phyloP scores from a whole-genome alignment of 2,329 filamentous ascomycete species.

The Nothophoma quercina region DNA sequence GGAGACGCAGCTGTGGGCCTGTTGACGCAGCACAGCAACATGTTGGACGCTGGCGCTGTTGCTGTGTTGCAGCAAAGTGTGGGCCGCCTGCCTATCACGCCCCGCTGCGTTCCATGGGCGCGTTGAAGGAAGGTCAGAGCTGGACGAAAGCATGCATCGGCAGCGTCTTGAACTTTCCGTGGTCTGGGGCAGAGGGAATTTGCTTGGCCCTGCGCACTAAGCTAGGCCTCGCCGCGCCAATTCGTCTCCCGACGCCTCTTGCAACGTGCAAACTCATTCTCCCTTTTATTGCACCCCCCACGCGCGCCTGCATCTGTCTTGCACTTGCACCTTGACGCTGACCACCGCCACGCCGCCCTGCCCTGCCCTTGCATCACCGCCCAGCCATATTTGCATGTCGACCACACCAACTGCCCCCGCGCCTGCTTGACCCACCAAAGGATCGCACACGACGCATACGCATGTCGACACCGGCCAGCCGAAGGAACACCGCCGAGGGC shows the following conservation, averaged over 20 bases:
- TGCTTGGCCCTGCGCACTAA: constrained; percentile 15
- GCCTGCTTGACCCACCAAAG: constrained; percentile 17
- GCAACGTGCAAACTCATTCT: constrained; percentile 20
- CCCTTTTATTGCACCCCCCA: constrained; percentile 14
- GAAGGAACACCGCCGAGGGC: constrained; percentile 34
- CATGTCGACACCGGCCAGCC: constrained; percentile 42
- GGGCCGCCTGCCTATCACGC: constrained; percentile 11
- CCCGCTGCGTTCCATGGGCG: constrained; percentile 14
- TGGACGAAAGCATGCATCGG: constrained; percentile 15
- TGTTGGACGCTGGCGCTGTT: background rate
- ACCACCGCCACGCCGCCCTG: constrained; percentile 5
- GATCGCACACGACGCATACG: constrained; percentile 29
- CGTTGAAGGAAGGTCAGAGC: background rate
- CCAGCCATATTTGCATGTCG: constrained; percentile 14
- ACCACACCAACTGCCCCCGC: constrained; percentile 21
- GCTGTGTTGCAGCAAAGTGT: background rate
- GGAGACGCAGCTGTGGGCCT: background rate
- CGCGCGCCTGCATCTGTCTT: constrained; percentile 2
- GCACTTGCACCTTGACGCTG: constrained; percentile 1
- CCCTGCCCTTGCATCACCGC: constrained; percentile 18
- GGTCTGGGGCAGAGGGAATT: constrained; percentile 5
- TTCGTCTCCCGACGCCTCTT: constrained; percentile 15
- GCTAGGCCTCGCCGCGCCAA: constrained; percentile 11
- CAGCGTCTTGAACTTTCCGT: constrained; percentile 4
- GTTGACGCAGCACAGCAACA: constrained; percentile 4